These are phyloP conservation scores for Cercophora samala DNA, from an alignment of 495 filamentous ascomycete genomes.

Conservation along the genomic window DNA sequence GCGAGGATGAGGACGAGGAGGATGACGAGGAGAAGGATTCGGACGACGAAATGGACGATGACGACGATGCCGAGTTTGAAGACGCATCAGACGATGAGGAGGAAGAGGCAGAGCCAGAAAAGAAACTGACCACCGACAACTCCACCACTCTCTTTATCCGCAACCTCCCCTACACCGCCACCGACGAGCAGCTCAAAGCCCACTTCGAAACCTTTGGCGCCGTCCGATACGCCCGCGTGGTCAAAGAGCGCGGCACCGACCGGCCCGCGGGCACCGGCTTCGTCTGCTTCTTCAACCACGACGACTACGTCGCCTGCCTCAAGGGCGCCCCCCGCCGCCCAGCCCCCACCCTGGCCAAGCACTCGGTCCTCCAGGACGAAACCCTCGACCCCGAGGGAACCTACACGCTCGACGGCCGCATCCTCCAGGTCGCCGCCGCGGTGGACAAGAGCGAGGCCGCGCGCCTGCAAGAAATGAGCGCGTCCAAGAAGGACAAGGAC, in stretches of 20 bases:
- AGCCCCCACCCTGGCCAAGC: conserved; percentile 49
- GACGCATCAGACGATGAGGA: conserved; percentile 41
- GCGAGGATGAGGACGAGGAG: conserved; percentile 41
- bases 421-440: conserved; percentile 78
- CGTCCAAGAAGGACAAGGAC: conserved; percentile 70
- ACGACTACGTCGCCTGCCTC: conserved; percentile 70
- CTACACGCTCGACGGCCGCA: conserved; percentile 86
- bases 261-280: conserved; percentile 90
- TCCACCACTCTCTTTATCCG: conserved; percentile 83
- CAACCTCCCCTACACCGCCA: conserved; percentile 84
- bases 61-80: conserved; percentile 37
- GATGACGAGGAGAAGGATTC: conserved; percentile 45
- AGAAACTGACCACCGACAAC: conserved; percentile 50
- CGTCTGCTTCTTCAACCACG: conserved; percentile 79
- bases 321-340: conserved; percentile 62
- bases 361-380: conserved; percentile 82
- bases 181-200: conserved; percentile 72
- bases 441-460: conserved; percentile 75
- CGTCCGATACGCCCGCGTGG: conserved; percentile 82
- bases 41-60: conserved; percentile 36
- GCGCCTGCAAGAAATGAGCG: conserved; percentile 67
- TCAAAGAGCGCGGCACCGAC: conserved; percentile 78
- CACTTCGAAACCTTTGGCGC: conserved; percentile 83
- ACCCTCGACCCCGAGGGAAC: conserved; percentile 68
- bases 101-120: conserved; percentile 37